Evolutionary conservation across 1,139 yeast genomes (phyloP).

Genomic region (Taphrina confusa): DNA sequence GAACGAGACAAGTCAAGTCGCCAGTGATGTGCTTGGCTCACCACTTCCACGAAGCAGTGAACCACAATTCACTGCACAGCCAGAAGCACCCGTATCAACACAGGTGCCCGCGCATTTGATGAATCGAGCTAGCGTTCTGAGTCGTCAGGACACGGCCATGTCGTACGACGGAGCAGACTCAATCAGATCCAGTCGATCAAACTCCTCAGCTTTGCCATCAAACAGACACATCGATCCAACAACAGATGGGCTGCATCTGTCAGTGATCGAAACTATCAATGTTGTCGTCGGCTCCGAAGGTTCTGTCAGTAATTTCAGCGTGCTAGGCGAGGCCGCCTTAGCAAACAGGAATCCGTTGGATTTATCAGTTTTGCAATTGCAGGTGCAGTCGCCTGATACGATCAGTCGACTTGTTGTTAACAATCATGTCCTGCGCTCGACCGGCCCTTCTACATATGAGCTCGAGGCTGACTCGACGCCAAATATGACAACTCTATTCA

Average conservation of each 20-base stretch:
- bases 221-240: constrained; percentile 24
- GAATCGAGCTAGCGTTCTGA: not conserved
- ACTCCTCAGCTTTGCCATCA: not conserved
- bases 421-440: not conserved
- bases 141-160: constrained; percentile 12
- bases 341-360: constrained; percentile 14
- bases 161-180: constrained; percentile 25
- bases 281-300: constrained; percentile 8
- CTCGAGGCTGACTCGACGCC: constrained; percentile 34
- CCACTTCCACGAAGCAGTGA: constrained; percentile 12
- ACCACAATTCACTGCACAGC: not conserved
- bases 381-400: constrained; percentile 30
- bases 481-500: constrained; percentile 65
- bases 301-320: constrained; percentile 23
- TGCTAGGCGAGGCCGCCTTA: constrained; percentile 30
- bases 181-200: constrained; percentile 30
- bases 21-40: constrained; percentile 30
- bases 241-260: constrained; percentile 23
- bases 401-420: constrained; percentile 24
- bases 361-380: not conserved
- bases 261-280: constrained; percentile 32
- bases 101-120: not conserved
- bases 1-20: not conserved
- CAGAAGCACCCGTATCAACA: not conserved
- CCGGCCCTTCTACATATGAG: constrained; percentile 5